A percentile compares a stretch with the other conserved stretches of the same genome.
These are phyloP conservation scores for Clonostachys sp. DNA, from an alignment of 2,329 filamentous ascomycete genomes.

Conservation along the genomic window DNA sequence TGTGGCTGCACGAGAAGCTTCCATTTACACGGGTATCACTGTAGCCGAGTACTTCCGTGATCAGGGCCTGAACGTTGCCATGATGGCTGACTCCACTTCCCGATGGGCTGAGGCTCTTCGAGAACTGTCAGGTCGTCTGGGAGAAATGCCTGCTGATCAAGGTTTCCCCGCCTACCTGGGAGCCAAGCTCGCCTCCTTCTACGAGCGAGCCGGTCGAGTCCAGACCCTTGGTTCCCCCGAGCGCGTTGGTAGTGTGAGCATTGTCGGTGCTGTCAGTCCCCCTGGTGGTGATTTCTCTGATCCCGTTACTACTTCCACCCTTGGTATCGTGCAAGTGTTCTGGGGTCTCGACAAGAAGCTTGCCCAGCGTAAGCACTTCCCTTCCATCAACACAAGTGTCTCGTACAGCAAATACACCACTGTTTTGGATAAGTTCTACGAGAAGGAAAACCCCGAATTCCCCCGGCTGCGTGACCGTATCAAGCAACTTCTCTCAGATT, in stretches of 20 bases:
- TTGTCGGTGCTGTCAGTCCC: slow-evolving; percentile 94
- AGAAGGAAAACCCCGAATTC: slow-evolving; percentile 91
- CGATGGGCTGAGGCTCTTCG: slow-evolving; percentile 98
- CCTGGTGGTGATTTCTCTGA: slow-evolving; percentile 99
- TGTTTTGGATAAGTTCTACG: slow-evolving; percentile 87
- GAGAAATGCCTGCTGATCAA: slow-evolving; percentile 99
- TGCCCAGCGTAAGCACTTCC: slow-evolving; percentile 98
- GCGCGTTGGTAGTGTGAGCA: slow-evolving; percentile 88
- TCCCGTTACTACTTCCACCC: slow-evolving; percentile 88
- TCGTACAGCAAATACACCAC: slow-evolving; percentile 97
- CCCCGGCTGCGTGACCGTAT: slow-evolving; percentile 88
- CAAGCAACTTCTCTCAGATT: slow-evolving; percentile 88
- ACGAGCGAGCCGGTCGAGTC: slow-evolving; percentile 93
- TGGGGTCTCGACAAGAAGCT: slow-evolving; percentile 99
- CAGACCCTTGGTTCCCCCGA: slow-evolving; percentile 83
- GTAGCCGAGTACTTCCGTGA: slow-evolving; percentile 97
- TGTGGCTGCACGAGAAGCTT: slow-evolving; percentile 94
- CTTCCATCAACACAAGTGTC: slow-evolving; percentile 89
- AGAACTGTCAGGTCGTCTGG: slow-evolving; percentile 96
- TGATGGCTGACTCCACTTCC: slow-evolving; percentile 99
- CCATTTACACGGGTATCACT: slow-evolving; percentile 95
- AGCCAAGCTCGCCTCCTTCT: slow-evolving; percentile 97
- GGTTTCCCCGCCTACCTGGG: slow-evolving; percentile 97
- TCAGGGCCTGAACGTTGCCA: slow-evolving; percentile 93
- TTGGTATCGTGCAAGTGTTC: slow-evolving; percentile 98